Evolutionary conservation across 2,329 filamentous ascomycete genomes (phyloP), one percentile per base, ranked within the genome.

Genomic region (Trichoderma oligosporum): DNA sequence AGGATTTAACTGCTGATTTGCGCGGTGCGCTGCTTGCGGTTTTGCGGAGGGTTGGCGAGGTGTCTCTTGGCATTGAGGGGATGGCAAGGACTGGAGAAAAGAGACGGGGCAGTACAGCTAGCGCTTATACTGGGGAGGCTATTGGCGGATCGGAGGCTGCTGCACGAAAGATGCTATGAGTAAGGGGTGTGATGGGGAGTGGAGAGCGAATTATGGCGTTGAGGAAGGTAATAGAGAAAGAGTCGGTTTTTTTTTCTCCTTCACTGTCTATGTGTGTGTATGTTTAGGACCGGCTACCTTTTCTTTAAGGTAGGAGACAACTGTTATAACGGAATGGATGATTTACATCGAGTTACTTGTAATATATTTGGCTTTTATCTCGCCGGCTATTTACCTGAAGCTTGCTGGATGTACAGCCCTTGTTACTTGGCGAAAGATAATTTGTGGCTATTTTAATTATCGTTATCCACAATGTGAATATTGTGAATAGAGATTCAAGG

Each of bases 31-130:
- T 99, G 39, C 85, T 96, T 61, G 81, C 84, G 1, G 80, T 97
- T 22, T 78, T 97, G 61, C 81, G 87, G 64, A 81, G 92, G 35
- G 87, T 97, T 1, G 95, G 94, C 51, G 93, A 97, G 73, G 83
- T 88, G 2, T 80, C 77, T 16, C 70, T 87, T 0, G 83, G 82
- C 3, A 82, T 85, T 51, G 74, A 78, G 60, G 76, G 76, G 2
- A 76, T 83, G 76, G 66, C 67, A 29, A 68, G 66, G 44, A 60
- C 62, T 18, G 64, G 67, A 24, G 67, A 66, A 35, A 65, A 64
- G 56, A 67, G 78, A 44, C 70, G 76, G 47, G 73, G 72, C 41
- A 80, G 78, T 56, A 65, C 74, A 3, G 65, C 72, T 12, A 78
- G 74, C 61, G 65, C 62, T 4, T 60, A 60, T 9, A 68, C 67